Evolutionary conservation across 495 filamentous ascomycete genomes (phyloP), one percentile per base, ranked within the genome.

Genomic region (Cenococcum geophilum): DNA sequence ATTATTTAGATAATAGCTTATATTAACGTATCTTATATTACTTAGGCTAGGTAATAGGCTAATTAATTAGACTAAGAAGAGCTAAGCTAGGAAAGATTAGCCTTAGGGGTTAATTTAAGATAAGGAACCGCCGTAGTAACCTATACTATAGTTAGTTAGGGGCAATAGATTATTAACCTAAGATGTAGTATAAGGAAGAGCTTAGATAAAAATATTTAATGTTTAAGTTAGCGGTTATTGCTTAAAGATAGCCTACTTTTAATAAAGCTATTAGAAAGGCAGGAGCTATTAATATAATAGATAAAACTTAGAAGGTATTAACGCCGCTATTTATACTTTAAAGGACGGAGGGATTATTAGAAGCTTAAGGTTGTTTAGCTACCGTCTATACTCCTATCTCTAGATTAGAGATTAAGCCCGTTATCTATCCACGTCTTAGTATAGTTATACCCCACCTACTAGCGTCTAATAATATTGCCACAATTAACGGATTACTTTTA

Each of bases 401-500:
- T 57, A 51, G 61, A 64, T 57, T 64, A 64, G 22, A 62, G 58
- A 64, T 60, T 58, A 58, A 57, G 59, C 48, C 62, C 62, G 61
- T 64, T 49, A 52, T 43, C 64, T 47, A 55, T 64, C 67, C 58
- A 59, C 67, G 61, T 52, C 42, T 59, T 61, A 37, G 60, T 50
- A 59, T 66, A 48, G 58, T 70, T 16, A 57, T 36, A 68, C 66
- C 66, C 68, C 68, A 66, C 66, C 56, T 45, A 25, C 34, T 56
- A 23, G 52, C 56, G 56, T 65, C 68, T 66, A 70, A 70, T 66
- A 32, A 66, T 63, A 70, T 65, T n/a, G 68, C 68, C 49, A 63
- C 62, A 52, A 68, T 68, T 59, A 63, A 63, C 63, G 66, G 62
- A 59, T 42, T 49, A 58, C 59, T 65, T 43, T 63, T 66, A 32